Evolutionary conservation across 2,329 filamentous ascomycete species (phyloP).

Genomic region (Colletotrichum karsti): DNA sequence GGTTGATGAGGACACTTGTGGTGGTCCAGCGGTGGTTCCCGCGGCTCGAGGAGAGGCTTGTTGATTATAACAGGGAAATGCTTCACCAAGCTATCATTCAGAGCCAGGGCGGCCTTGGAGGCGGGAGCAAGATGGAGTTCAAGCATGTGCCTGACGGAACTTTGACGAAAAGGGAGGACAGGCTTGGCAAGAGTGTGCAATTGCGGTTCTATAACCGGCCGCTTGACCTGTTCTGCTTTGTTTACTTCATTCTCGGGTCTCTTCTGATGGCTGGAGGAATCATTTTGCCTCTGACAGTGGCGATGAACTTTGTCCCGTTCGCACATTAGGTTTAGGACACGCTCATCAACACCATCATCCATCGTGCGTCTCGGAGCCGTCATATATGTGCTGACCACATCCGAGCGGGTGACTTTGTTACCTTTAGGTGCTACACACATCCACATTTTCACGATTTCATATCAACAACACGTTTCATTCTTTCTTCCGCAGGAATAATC

Average conservation of each 20-base stretch:
- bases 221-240: conserved; percentile 35
- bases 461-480: too few species aligned
- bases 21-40: conserved; percentile 33
- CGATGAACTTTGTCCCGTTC: too few species aligned
- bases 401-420: too few species aligned
- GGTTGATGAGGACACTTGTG: conserved; percentile 38
- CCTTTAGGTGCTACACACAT: too few species aligned
- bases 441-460: too few species aligned
- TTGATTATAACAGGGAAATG: conserved; percentile 33
- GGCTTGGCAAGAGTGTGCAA: not conserved
- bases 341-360: too few species aligned
- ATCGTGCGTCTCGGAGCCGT: too few species aligned
- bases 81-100: conserved; percentile 39
- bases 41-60: conserved; percentile 34
- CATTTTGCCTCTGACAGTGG: not conserved
- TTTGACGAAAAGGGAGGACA: conserved; percentile 10
- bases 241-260: conserved; percentile 32
- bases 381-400: too few species aligned
- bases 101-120: conserved; percentile 35
- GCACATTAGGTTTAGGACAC: too few species aligned
- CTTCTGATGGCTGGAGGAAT: not conserved
- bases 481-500: too few species aligned
- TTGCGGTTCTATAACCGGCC: conserved; percentile 32
- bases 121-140: conserved; percentile 41
- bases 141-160: conserved; percentile 39